phyloP scores from a whole-genome alignment of 352 stramenopile genomes.

The Globisporangium acanthophoron region DNA sequence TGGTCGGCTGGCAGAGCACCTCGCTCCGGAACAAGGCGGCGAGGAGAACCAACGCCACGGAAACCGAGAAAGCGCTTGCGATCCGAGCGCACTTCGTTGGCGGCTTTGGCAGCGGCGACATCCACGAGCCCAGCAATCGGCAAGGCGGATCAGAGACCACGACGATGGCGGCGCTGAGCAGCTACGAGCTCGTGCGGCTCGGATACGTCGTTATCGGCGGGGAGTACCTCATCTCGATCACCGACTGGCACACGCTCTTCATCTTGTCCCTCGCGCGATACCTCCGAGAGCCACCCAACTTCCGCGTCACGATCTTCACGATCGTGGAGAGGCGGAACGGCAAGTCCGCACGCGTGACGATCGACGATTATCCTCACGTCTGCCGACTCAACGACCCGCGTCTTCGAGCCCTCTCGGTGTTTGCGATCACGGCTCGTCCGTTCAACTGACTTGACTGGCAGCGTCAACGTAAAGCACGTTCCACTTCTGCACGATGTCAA shows the following conservation, averaged over 20 bases:
- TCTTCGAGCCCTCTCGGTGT: slow-evolving; percentile 12
- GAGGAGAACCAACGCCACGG: background rate
- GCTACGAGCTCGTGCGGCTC: slow-evolving; percentile 14
- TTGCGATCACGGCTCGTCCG: slow-evolving; percentile 14
- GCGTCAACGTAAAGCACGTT: too few relatives aligned
- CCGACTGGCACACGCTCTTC: slow-evolving; percentile 19
- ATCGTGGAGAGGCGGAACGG: slow-evolving; percentile 7
- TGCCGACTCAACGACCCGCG: slow-evolving; percentile 26
- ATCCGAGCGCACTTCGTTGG: slow-evolving; percentile 10
- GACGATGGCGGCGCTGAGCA: slow-evolving; percentile 3
- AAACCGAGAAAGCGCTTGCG: slow-evolving; percentile 10
- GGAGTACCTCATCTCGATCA: slow-evolving; percentile 13
- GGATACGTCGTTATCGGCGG: slow-evolving; percentile 15
- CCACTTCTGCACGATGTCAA: background rate
- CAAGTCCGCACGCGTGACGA: background rate
- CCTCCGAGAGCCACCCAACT: slow-evolving; percentile 17
- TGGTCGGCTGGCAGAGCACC: slow-evolving; percentile 7
- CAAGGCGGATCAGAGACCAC: background rate
- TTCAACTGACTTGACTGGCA: slow-evolving; percentile 3
- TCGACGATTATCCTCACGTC: slow-evolving; percentile 18
- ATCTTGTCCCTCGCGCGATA: slow-evolving; percentile 16
- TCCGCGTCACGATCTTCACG: slow-evolving; percentile 23
- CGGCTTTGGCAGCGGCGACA: slow-evolving; percentile 4
- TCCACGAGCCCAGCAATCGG: background rate
- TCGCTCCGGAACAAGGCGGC: slow-evolving; percentile 1